A percentile compares a stretch with the other conserved stretches of the same genome.
These are phyloP conservation scores for Fragaria nilgerrensis DNA, from an alignment of 306 rosid genomes.

Conservation along the genomic window DNA sequence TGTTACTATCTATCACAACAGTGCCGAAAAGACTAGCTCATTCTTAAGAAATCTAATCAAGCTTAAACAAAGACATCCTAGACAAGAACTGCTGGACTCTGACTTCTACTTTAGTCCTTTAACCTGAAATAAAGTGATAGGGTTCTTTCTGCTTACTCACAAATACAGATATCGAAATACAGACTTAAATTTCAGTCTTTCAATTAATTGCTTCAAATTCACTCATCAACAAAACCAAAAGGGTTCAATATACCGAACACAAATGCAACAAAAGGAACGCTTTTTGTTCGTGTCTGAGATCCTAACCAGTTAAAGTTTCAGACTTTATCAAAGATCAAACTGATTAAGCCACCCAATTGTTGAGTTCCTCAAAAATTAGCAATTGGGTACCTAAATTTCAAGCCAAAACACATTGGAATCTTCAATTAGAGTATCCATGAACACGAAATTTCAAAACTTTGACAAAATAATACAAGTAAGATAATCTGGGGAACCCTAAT, in stretches of 20 bases:
- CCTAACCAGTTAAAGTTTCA: not conserved
- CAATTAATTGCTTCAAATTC: not conserved
- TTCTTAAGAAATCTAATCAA: not conserved
- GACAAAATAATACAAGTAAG: not conserved
- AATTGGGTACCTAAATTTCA: not conserved
- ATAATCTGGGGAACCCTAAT: conserved; percentile 3
- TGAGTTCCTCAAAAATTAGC: not conserved
- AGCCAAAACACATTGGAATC: not conserved
- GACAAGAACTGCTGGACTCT: not conserved
- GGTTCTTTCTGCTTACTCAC: not conserved
- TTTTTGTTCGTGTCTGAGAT: not conserved
- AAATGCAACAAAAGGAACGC: not conserved
- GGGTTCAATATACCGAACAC: not conserved
- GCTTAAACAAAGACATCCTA: not conserved
- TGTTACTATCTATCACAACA: not conserved
- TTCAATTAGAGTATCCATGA: not conserved
- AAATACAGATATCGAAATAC: not conserved
- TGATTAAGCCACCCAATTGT: not conserved
- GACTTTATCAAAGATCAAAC: not conserved
- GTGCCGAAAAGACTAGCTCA: not conserved
- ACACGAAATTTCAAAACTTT: not conserved
- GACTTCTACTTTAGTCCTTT: not conserved
- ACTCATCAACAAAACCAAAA: not conserved
- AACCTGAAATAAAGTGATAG: not conserved
- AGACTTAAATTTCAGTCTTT: not conserved